Evolutionary conservation across 139 green algal species (phyloP), one percentile per base, ranked within the genome.

Genomic region (Chlamydomonas asymmetrica): DNA sequence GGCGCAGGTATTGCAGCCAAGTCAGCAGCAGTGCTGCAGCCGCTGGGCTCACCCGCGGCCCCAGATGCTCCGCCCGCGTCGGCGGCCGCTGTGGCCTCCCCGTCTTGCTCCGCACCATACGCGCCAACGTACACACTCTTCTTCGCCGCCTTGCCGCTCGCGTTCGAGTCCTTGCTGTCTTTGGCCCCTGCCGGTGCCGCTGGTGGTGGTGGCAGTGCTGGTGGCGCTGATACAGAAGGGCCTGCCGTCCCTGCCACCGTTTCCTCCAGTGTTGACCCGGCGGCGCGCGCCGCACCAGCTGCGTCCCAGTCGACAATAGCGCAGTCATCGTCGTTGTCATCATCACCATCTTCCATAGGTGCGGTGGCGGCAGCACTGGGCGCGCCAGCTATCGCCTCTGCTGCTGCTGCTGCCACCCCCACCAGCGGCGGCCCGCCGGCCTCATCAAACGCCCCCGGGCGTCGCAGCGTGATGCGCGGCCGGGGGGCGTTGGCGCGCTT

Each of bases 401-500:
- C 38, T 27, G 50, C 39, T 23, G 60, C 69, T 60, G 35, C 54
- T 48, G 25, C n/a, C 31, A 31, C 22, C 50, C 13, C 50, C 27
- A n/a, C 27, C 68, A 25, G 6, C 45, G 13, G 43, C 25, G 65
- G 40, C 63, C 63, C 40, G 27, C 39, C 31, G 13, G 52, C 57
- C 38, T 66, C 68, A 1, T 66, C 68, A 38, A 75, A 75, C 23
- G 68, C 16, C 22, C 49, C 68, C 4, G 68, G 68, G 0, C 68
- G 68, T 2, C 65, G 56, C 38, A 77, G 73, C 31, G 49, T 34
- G 39, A 84, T 80, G 32, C 79, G 66, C 0, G 72, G 72, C 22
- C 72, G 56, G 2, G 52, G 40, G 9, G 67, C 66, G 48, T n/a
- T n/a, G n/a, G n/a, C n/a, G n/a, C n/a, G n/a, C n/a, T 73, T 68